These are phyloP conservation scores for Tephrocybe sp. DNA, from an alignment of 768 basidiomycete genomes.

Conservation along the genomic window DNA sequence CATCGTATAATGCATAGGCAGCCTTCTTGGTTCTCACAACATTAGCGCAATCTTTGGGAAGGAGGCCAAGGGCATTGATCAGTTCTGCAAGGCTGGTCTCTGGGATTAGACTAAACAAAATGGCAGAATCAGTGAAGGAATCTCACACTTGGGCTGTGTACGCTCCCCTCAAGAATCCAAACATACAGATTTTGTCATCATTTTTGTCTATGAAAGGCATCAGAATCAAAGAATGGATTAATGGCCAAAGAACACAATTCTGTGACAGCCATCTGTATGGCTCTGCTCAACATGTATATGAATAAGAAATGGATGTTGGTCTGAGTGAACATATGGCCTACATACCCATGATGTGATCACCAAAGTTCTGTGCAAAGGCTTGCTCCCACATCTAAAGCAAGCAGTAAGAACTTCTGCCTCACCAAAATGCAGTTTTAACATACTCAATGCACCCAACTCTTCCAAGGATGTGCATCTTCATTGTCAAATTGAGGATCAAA, in stretches of 20 bases:
- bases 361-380: slow-evolving; percentile 1
- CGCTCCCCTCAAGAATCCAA: slow-evolving; percentile 4
- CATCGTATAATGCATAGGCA: neutral
- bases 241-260: neutral
- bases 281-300: neutral
- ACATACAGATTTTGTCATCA: slow-evolving; percentile 5
- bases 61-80: slow-evolving; percentile 4
- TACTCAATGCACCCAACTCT: neutral
- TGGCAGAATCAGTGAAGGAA: too few species aligned
- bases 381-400: neutral
- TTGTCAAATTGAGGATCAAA: slow-evolving; percentile 3
- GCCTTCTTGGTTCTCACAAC: neutral
- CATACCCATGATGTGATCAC: neutral
- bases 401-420: neutral
- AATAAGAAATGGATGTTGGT: neutral
- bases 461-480: slow-evolving; percentile 1
- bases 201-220: neutral
- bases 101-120: too few species aligned
- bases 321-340: neutral
- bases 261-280: slow-evolving; percentile 1
- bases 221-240: too few species aligned
- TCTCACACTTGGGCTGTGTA: slow-evolving; percentile 3
- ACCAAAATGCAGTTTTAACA: neutral
- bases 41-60: slow-evolving; percentile 1
- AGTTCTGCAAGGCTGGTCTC: slow-evolving; percentile 3